Percentiles rank a stretch among this genome's conserved stretches.
Conservation (phyloP, 345 rosid genomes). For the Syzygium grande region DNA sequence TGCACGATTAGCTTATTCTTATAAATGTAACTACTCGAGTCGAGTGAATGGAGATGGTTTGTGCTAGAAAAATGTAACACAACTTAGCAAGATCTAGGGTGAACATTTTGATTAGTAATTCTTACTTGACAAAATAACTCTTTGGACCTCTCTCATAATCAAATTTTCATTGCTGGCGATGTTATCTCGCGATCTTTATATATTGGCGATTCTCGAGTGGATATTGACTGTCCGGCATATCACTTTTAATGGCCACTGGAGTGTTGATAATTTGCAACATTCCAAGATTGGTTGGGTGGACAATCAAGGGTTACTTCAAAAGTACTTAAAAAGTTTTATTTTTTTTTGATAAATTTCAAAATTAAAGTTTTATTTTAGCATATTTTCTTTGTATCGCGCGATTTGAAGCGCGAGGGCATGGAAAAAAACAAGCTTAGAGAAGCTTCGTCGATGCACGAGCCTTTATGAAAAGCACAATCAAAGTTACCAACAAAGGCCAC, state of each 20-base stretch:
- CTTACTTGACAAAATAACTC: background rate
- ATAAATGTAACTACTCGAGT: background rate
- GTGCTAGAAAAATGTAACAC: background rate
- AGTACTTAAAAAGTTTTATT: background rate
- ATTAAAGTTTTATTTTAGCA: background rate
- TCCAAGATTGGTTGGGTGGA: background rate
- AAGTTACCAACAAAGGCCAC: background rate
- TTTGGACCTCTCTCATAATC: background rate
- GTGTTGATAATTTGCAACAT: background rate
- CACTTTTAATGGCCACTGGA: background rate
- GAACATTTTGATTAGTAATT: background rate
- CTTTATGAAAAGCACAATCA: background rate
- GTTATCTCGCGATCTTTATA: background rate
- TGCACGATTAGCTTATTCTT: background rate
- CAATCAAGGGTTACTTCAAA: background rate
- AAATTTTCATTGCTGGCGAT: background rate
- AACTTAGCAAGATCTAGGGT: background rate
- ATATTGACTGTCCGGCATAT: background rate
- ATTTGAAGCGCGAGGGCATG: background rate
- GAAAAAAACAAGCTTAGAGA: background rate
- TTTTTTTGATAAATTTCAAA: background rate
- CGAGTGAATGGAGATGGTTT: background rate
- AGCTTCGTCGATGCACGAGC: background rate
- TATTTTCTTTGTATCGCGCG: accelerated
- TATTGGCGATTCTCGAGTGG: background rate